Evolutionary conservation across 768 basidiomycete genomes (phyloP).

Genomic region (Polyporus arcularius): DNA sequence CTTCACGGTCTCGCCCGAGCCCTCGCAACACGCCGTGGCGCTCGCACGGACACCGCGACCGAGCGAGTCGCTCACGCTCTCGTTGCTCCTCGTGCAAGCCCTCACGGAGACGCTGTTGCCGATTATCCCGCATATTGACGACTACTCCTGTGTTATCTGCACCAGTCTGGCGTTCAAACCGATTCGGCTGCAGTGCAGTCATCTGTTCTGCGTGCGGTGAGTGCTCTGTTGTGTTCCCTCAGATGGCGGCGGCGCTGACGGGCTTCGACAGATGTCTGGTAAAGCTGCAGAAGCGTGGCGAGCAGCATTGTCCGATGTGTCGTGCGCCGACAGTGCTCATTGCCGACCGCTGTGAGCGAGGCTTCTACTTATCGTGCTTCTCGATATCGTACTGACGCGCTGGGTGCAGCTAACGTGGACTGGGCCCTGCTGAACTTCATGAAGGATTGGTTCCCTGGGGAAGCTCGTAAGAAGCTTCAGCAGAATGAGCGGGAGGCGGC

Average conservation of each 20-base stretch:
- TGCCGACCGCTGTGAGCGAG: conserved; percentile 71
- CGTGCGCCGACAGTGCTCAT: conserved; percentile 72
- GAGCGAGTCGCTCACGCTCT: conserved; percentile 41
- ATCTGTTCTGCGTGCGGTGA: conserved; percentile 73
- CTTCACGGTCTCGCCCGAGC: conserved; percentile 11
- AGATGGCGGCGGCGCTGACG: background rate
- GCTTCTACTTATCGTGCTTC: background rate
- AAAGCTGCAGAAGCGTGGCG: conserved; percentile 86
- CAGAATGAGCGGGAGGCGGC: conserved; percentile 76
- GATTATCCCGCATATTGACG: conserved; percentile 75
- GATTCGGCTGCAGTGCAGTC: conserved; percentile 77
- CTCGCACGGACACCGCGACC: conserved; percentile 1
- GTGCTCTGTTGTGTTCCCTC: background rate
- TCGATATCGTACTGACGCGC: background rate
- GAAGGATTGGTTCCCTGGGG: conserved; percentile 90
- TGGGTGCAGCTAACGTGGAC: conserved; percentile 69
- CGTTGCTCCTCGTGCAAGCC: conserved; percentile 74
- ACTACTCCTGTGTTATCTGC: conserved; percentile 89
- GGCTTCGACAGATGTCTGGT: conserved; percentile 59
- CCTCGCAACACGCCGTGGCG: background rate
- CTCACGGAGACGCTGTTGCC: conserved; percentile 83
- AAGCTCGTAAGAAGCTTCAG: conserved; percentile 71
- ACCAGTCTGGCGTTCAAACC: conserved; percentile 92
- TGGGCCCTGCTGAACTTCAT: conserved; percentile 82
- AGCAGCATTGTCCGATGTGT: conserved; percentile 82